These are phyloP conservation scores for Trichophyton verrucosum DNA, from an alignment of 2,329 filamentous ascomycete species.

Conservation along the genomic window DNA sequence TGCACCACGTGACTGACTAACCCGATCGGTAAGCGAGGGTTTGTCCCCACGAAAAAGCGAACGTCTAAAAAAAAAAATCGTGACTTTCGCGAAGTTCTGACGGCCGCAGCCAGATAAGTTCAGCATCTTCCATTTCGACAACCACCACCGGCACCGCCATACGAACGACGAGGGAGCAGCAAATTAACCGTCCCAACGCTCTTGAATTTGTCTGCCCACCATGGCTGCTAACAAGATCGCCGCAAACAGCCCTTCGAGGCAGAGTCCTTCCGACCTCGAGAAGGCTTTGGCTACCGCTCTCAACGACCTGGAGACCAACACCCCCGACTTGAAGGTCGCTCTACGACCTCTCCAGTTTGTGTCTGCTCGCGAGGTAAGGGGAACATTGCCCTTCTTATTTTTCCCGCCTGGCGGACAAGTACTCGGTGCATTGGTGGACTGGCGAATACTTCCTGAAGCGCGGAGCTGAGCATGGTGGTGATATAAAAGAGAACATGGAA, in stretches of 20 bases:
- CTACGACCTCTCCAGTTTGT: conserved; percentile 97
- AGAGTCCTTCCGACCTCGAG: conserved; percentile 96
- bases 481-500: neutral
- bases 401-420: neutral
- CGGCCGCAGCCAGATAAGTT: conserved; percentile 5
- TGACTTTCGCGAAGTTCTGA: conserved; percentile 4
- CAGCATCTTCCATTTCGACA: neutral
- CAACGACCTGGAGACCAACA: conserved; percentile 98
- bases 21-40: conserved; percentile 12
- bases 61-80: conserved; percentile 5
- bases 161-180: conserved; percentile 11
- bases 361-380: conserved; percentile 94
- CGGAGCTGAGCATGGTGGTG: neutral
- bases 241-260: conserved; percentile 88
- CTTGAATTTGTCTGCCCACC: conserved; percentile 27
- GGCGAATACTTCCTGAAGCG: neutral
- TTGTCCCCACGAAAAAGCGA: conserved; percentile 8
- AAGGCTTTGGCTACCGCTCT: conserved; percentile 91
- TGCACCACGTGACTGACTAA: neutral
- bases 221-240: conserved; percentile 91
- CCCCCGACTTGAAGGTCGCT: conserved; percentile 89
- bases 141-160: conserved; percentile 1
- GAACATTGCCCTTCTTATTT: neutral
- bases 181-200: conserved; percentile 9
- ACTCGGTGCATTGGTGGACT: conserved; percentile 3